phyloP scores from a whole-genome alignment of 768 basidiomycete species.

The Leccinum truebloodii region DNA sequence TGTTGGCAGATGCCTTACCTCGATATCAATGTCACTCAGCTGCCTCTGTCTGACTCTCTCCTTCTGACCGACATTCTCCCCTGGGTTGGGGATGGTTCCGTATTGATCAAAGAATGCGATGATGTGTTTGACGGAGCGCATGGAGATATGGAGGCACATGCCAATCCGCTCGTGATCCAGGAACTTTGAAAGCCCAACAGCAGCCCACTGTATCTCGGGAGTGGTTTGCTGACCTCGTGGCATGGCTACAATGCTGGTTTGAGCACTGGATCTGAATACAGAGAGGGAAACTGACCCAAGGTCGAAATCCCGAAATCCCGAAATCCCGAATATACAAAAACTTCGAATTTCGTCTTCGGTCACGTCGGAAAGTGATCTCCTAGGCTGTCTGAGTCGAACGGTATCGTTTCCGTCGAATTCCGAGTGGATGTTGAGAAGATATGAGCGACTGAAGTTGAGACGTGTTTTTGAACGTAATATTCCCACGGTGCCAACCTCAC shows the following conservation, averaged over 20 bases:
- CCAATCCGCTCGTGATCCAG: background rate
- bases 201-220: background rate
- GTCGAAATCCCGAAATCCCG: background rate
- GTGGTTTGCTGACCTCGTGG: background rate
- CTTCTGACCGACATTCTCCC: background rate
- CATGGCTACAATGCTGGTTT: background rate
- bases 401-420: no score
- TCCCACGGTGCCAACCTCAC: no score
- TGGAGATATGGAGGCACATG: background rate
- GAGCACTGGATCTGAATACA: background rate
- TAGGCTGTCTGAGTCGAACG: no score
- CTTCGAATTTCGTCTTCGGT: background rate
- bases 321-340: background rate
- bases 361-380: no score
- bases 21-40: background rate
- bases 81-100: conserved; percentile 2
- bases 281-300: background rate
- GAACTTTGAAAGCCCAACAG: background rate
- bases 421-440: no score
- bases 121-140: background rate
- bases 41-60: background rate
- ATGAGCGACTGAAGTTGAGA: no score
- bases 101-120: background rate
- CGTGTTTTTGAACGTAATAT: no score
- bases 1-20: background rate